A percentile compares a stretch with the other conserved stretches of the same genome.
Evolutionary conservation across 139 green algal species (phyloP).

Genomic region (Limnomonas spitsbergensis): DNA sequence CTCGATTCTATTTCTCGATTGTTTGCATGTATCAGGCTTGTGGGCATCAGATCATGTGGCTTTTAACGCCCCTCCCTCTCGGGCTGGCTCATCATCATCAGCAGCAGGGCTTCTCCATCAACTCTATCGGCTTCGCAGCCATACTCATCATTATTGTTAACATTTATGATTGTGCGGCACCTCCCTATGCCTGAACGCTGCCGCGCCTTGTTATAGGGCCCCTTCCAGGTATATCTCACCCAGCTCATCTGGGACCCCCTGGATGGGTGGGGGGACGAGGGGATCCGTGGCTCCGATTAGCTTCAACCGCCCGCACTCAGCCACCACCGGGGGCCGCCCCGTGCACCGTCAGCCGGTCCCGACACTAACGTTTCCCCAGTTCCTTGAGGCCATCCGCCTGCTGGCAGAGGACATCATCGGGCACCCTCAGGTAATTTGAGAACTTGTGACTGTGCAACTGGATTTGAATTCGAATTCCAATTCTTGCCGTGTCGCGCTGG

Average conservation of each 20-base stretch:
- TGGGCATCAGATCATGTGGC: too few species aligned
- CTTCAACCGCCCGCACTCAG: background rate
- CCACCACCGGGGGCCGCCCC: too few species aligned
- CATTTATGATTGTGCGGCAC: too few species aligned
- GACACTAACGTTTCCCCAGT: slow-evolving; percentile 34
- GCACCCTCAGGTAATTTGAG: slow-evolving; percentile 17
- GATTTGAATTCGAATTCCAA: background rate
- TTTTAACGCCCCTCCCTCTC: too few species aligned
- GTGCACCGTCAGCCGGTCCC: slow-evolving; percentile 27
- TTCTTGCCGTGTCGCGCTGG: background rate
- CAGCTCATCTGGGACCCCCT: background rate
- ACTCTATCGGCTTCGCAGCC: too few species aligned
- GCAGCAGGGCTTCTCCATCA: too few species aligned
- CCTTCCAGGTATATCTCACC: background rate
- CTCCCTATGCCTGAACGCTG: too few species aligned
- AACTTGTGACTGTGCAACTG: background rate
- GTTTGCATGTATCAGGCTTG: too few species aligned
- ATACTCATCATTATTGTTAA: too few species aligned
- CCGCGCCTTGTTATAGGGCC: too few species aligned
- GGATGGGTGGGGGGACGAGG: background rate
- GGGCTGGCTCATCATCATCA: too few species aligned
- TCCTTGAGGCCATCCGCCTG: slow-evolving; percentile 37
- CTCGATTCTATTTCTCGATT: too few species aligned
- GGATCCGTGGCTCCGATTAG: background rate
- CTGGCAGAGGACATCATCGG: slow-evolving; percentile 32